Evolutionary conservation across 495 filamentous ascomycete genomes (phyloP), one percentile per base, ranked within the genome.

Genomic region (Neurospora sp.): DNA sequence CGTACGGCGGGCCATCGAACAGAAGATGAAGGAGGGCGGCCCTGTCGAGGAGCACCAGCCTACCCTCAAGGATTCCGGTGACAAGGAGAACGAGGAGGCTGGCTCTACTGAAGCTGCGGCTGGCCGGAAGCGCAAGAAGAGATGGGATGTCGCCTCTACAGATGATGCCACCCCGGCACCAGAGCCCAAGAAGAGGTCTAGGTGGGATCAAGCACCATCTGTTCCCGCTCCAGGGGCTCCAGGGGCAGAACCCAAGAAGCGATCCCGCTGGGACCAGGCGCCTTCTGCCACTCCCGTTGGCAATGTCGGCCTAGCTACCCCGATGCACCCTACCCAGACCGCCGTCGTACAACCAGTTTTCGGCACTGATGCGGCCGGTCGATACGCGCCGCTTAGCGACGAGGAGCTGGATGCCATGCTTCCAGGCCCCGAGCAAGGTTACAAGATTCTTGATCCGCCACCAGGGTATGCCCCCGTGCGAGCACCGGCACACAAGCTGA

Each of bases 341-440:
- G 87, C 84, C 31, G 80, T 84, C 70, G 80, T 84, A 70, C 83
- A 90, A 62, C 82, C 89, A 76, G 84, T 88, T 60, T 97, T 97
- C 83, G 94, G 93, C 39, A 91, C 90, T 37, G 93, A 96, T 80
- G 88, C 93, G 27, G 91, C 92, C n/a, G 88, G 86, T 72, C 90
- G 94, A 72, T 93, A 93, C 79, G 91, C 90, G 72, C 87, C 91
- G 1, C 85, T 96, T 71, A 93, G 94, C 41, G 96, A 99, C 80
- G 96, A 98, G 82, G 94, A 97, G 77, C 90, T 99, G 39, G 92
- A 99, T 81, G 84, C 91, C 76, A 93, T 98, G 90, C 87, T 99
- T 4, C 96, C 96, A 10, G 85, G 85, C 12, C 80, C 81, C 39
- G 86, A 88, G 10, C 92, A 98, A 78, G 96, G 96, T 40, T 99